Evolutionary conservation across 805 yeast genomes (phyloP).

Genomic region (Wickerhamiella allomyrinae): DNA sequence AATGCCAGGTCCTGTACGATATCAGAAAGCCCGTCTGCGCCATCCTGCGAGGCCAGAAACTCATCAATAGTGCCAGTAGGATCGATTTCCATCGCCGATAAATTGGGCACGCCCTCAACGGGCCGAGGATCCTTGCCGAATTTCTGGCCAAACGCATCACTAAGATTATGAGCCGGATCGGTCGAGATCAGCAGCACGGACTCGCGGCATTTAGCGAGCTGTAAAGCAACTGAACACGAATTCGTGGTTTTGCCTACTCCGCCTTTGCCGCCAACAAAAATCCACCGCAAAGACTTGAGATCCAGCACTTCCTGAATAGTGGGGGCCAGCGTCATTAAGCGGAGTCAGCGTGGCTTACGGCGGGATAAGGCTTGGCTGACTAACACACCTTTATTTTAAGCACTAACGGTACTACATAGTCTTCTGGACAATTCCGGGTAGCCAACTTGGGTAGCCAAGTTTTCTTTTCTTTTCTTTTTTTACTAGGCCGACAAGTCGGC

Average conservation of each 20-base stretch:
- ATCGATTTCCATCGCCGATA: slow-evolving; percentile 97
- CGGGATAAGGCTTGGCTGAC: too few relatives aligned
- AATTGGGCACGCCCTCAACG: slow-evolving; percentile 76
- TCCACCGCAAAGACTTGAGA: slow-evolving; percentile 63
- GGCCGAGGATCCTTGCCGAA: slow-evolving; percentile 93
- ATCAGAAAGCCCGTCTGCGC: slow-evolving; percentile 39
- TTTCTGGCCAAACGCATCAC: slow-evolving; percentile 97
- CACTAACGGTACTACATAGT: too few relatives aligned
- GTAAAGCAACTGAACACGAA: slow-evolving; percentile 88
- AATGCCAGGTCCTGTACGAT: slow-evolving; percentile 86
- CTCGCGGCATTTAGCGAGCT: slow-evolving; percentile 73
- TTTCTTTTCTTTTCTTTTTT: too few relatives aligned
- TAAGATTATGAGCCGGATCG: slow-evolving; percentile 95
- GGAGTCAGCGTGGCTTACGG: too few relatives aligned
- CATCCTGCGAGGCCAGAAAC: slow-evolving; percentile 35
- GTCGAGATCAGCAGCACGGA: slow-evolving; percentile 84
- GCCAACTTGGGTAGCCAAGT: too few relatives aligned
- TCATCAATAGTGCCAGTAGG: slow-evolving; percentile 90
- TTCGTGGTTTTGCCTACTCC: slow-evolving; percentile 99
- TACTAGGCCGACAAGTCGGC: too few relatives aligned
- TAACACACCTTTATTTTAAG: too few relatives aligned
- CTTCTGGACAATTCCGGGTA: too few relatives aligned
- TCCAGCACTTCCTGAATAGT: slow-evolving; percentile 30
- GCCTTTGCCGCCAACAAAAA: slow-evolving; percentile 98
- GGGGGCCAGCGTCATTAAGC: slow-evolving; percentile 26